These are phyloP conservation scores for Phytomonas sp. DNA, from an alignment of 208 protist species.

Conservation along the genomic window DNA sequence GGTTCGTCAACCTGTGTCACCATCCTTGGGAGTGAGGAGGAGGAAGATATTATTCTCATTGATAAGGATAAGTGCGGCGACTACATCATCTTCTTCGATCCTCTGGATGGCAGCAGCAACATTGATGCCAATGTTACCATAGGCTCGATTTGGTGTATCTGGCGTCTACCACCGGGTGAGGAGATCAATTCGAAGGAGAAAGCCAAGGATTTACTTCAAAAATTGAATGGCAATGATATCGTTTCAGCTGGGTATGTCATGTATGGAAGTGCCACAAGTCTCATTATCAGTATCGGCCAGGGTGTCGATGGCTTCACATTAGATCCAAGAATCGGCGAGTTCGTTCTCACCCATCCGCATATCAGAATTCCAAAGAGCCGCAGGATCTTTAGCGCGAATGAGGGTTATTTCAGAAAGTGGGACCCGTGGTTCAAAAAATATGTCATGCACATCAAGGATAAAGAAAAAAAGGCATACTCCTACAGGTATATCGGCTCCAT, in stretches of 20 bases:
- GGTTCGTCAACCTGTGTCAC: slow-evolving; percentile 63
- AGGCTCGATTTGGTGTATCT: slow-evolving; percentile 91
- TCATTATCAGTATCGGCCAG: slow-evolving; percentile 89
- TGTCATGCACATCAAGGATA: slow-evolving; percentile 58
- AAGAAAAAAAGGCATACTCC: slow-evolving; percentile 53
- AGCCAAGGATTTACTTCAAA: slow-evolving; percentile 58
- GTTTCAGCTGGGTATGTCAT: slow-evolving; percentile 92
- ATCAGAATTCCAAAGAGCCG: slow-evolving; percentile 86
- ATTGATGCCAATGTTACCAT: slow-evolving; percentile 96
- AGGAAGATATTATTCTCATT: slow-evolving; percentile 66
- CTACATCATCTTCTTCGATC: slow-evolving; percentile 94
- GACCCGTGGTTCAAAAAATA: slow-evolving; percentile 74
- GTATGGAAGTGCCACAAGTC: slow-evolving; percentile 92
- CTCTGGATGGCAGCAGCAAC: slow-evolving; percentile 95
- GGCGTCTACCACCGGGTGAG: slow-evolving; percentile 60
- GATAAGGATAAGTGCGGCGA: slow-evolving; percentile 54
- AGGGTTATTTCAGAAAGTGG: slow-evolving; percentile 85
- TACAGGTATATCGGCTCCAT: slow-evolving; percentile 91
- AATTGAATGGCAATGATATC: slow-evolving; percentile 59
- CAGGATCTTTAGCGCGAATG: slow-evolving; percentile 97
- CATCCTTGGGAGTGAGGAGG: slow-evolving; percentile 78
- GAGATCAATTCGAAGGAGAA: slow-evolving; percentile 73
- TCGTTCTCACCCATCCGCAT: slow-evolving; percentile 93
- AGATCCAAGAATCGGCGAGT: slow-evolving; percentile 94
- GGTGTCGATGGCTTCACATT: slow-evolving; percentile 94